Evolutionary conservation across 345 rosid species (phyloP), one percentile per base, ranked within the genome.

Genomic region (Gossypium mustelinum): DNA sequence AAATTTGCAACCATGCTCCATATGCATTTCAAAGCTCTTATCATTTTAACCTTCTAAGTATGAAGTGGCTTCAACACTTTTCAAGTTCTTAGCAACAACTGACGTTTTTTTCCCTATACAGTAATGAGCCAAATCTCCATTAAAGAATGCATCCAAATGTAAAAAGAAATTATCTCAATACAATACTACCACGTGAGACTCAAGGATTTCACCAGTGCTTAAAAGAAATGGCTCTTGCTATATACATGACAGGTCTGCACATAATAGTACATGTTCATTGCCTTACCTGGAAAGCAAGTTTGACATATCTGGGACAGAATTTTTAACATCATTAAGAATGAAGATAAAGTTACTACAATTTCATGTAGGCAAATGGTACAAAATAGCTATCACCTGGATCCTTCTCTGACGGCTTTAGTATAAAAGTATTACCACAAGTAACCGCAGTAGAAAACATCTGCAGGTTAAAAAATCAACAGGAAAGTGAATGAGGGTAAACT

Each of bases 391-490:
- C 75, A 89, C 98, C 98, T 3, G 98, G 98, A 82, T 92, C 98
- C 84, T 89, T 92, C 84, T 94, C 98, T 16, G 98, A 92, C 77
- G 97, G 98, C 89, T 94, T 94, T 50, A 92, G 80, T 73, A 94
- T 83, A 87, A 82, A 91, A 51, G 98, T 94, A 80, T 94, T 94
- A 45, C 98, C 98, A 80, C 98, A 88, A n/a, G 98, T 89, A 71
- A 88, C 89, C 4, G 97, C 97, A 80, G 92, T 73, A 0, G 98
- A 97, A 73, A 92, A 90, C 97, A 92, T 94, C 98, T 94, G 90
- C 83, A 83, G 14, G 44, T 3, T 9, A 66, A 7, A 34, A 86
- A 77, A 72, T n/a, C 34, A 13, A 47, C 24, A 43, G 12, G 25
- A 2, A 57, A n/a, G 12, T 65, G 54, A 57, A 17, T 13, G 52